Evolutionary conservation across 1,139 yeast genomes (phyloP).

Genomic region (Suhomyces bribrorum): DNA sequence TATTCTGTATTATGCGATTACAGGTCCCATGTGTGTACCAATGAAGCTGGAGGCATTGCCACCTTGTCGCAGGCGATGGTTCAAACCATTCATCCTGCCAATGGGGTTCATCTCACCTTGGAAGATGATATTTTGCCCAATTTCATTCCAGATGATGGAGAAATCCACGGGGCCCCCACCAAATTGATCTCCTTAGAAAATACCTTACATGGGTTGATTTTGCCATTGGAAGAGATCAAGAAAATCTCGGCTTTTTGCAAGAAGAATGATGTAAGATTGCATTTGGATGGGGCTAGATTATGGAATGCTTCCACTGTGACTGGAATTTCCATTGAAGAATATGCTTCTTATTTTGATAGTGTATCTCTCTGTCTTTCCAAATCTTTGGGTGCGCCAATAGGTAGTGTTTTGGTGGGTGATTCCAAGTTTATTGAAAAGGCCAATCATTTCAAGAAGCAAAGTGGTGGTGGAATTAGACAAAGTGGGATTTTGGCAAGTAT

Average conservation of each 20-base stretch:
- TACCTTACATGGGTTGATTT: constrained; percentile 79
- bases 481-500: constrained; percentile 80
- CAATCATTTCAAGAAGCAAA: constrained; percentile 87
- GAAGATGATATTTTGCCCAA: constrained; percentile 67
- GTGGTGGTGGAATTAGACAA: constrained; percentile 95
- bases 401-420: constrained; percentile 81
- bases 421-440: constrained; percentile 64
- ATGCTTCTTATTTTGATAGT: constrained; percentile 80
- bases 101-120: constrained; percentile 73
- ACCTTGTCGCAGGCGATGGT: constrained; percentile 92
- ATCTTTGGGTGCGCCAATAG: constrained; percentile 93
- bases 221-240: constrained; percentile 78
- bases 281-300: constrained; percentile 93
- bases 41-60: constrained; percentile 92
- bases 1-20: constrained; percentile 81
- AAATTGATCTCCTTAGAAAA: constrained; percentile 82
- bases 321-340: constrained; percentile 67
- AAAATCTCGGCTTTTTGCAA: constrained; percentile 74
- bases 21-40: constrained; percentile 78
- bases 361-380: constrained; percentile 88
- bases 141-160: constrained; percentile 75
- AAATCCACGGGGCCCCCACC: constrained; percentile 89
- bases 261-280: constrained; percentile 63
- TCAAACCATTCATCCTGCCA: constrained; percentile 73
- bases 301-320: constrained; percentile 88